Percentiles rank a stretch among this genome's conserved stretches.
Conservation (phyloP, 192 early-diverging fungal species). For the Linnemannia hyalina region DNA sequence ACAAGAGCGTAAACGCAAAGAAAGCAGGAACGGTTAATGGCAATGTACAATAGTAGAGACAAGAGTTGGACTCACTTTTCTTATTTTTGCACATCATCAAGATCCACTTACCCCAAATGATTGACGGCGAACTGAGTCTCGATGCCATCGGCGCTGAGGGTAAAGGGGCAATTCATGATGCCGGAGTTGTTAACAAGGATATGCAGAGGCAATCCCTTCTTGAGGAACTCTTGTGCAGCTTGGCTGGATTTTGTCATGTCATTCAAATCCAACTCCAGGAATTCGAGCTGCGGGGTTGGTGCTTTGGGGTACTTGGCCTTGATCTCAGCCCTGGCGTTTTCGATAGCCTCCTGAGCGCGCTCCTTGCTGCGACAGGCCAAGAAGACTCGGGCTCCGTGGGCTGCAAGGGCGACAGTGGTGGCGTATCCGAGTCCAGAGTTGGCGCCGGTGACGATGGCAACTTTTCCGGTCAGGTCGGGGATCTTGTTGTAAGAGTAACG, state of each 20-base stretch:
- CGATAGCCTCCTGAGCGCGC: constrained; percentile 9
- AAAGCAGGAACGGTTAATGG: not conserved
- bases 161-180: constrained; percentile 33
- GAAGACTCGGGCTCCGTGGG: constrained; percentile 27
- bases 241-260: constrained; percentile 11
- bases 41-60: not conserved
- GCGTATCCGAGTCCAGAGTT: constrained; percentile 55
- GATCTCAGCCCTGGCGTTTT: constrained; percentile 23
- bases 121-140: constrained; percentile 61
- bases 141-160: constrained; percentile 48
- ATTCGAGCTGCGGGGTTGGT: constrained; percentile 20
- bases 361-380: constrained; percentile 11
- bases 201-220: constrained; percentile 54
- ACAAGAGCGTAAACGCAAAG: not conserved
- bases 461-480: constrained; percentile 50
- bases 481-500: constrained; percentile 31
- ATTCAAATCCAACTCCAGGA: constrained; percentile 34
- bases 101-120: constrained; percentile 46
- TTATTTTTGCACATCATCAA: not conserved
- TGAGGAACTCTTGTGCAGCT: constrained; percentile 53
- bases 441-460: constrained; percentile 60
- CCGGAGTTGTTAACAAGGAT: constrained; percentile 59
- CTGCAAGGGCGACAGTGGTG: constrained; percentile 25
- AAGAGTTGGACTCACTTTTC: not conserved
- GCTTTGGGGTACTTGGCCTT: constrained; percentile 12